Conservation (phyloP, 768 basidiomycete genomes). For the Boletus insuetus region DNA sequence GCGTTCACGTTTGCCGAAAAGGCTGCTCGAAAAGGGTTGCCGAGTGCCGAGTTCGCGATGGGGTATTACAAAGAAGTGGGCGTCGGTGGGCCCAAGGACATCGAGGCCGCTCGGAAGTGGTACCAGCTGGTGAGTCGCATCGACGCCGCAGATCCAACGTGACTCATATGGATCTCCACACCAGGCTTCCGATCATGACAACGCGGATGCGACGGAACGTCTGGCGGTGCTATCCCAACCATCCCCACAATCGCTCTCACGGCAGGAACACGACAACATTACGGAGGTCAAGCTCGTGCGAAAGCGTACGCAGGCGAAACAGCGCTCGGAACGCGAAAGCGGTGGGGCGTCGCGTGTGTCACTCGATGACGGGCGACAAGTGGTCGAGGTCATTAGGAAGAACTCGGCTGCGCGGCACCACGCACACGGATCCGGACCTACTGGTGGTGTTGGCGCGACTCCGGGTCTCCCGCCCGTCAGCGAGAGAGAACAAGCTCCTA, state of each 20-base stretch:
- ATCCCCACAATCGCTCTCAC: slow-evolving; percentile 61
- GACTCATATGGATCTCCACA: not conserved
- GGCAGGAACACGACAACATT: slow-evolving; percentile 76
- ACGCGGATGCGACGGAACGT: slow-evolving; percentile 75
- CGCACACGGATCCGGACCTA: not conserved
- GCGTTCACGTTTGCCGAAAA: slow-evolving; percentile 91
- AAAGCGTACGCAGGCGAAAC: slow-evolving; percentile 71
- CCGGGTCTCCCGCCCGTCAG: not conserved
- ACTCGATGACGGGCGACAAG: slow-evolving; percentile 38
- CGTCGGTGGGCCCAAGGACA: slow-evolving; percentile 66
- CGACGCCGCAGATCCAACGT: not conserved
- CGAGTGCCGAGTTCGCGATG: slow-evolving; percentile 91
- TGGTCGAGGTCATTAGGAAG: slow-evolving; percentile 56
- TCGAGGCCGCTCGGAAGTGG: slow-evolving; percentile 71
- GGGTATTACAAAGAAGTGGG: slow-evolving; percentile 95
- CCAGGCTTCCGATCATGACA: slow-evolving; percentile 67
- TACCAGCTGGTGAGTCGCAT: slow-evolving; percentile 55
- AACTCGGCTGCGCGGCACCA: slow-evolving; percentile 37
- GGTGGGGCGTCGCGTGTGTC: slow-evolving; percentile 7
- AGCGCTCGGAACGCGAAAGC: slow-evolving; percentile 42
- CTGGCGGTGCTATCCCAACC: slow-evolving; percentile 65
- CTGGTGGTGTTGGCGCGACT: no score
- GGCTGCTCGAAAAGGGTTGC: slow-evolving; percentile 68
- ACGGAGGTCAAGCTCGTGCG: slow-evolving; percentile 81
- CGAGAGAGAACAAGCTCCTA: not conserved